Evolutionary conservation across 352 stramenopile genomes (phyloP).

Genomic region (Globisporangium spinosum): DNA sequence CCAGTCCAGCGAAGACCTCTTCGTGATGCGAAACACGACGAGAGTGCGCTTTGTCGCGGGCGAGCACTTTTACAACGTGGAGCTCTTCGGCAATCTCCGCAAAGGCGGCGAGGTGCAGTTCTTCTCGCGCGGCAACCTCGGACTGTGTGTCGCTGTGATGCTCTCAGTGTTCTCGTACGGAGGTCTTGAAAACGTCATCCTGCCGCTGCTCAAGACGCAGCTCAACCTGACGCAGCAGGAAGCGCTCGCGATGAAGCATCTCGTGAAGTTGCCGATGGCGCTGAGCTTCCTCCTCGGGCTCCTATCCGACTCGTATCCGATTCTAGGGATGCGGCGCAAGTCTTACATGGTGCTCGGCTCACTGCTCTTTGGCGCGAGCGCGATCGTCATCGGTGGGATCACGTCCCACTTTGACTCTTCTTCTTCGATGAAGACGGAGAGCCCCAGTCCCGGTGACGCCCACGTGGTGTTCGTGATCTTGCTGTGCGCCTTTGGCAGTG

Average conservation of each 20-base stretch:
- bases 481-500: conserved; percentile 20
- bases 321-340: conserved; percentile 31
- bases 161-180: conserved; percentile 26
- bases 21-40: conserved; percentile 8
- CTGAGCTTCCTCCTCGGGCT: conserved; percentile 34
- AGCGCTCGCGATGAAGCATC: conserved; percentile 20
- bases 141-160: conserved; percentile 21
- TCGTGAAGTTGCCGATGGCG: conserved; percentile 32
- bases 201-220: conserved; percentile 19
- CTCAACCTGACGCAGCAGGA: conserved; percentile 20
- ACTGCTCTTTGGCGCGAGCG: conserved; percentile 19
- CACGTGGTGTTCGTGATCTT: conserved; percentile 22
- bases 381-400: conserved; percentile 20
- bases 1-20: conserved; percentile 7
- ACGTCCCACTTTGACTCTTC: conserved; percentile 2
- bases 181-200: conserved; percentile 15
- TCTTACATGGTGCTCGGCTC: conserved; percentile 34
- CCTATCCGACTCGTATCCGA: conserved; percentile 30
- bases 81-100: conserved; percentile 34
- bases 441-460: not conserved
- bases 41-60: conserved; percentile 53
- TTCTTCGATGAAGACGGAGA: not conserved
- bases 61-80: conserved; percentile 55
- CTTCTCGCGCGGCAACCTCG: conserved; percentile 27
- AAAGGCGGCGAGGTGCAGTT: conserved; percentile 26